Base-by-base conservation (phyloP, 202 grass and related monocot species). In the Bolboschoenoplectus hybrid region DNA sequence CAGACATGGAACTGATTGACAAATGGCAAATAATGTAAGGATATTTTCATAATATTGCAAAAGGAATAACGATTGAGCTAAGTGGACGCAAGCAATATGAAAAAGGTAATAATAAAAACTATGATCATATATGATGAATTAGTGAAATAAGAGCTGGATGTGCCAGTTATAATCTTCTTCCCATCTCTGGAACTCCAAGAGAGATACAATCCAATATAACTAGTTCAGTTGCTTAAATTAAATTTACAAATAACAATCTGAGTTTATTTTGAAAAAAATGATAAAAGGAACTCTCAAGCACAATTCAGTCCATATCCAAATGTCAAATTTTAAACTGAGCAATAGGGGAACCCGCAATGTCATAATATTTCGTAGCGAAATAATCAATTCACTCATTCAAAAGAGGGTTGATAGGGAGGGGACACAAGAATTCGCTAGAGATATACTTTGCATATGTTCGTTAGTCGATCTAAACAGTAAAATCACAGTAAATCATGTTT, bases 1-100 rank as follows among this genome's bases (percentile, higher is more conserved):
- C 74, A 96, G 79, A 79, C 97, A 98, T 84, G 97, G 97, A 43
- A 98, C 93, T 96, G 82, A 74, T 87, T 38, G 56, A 81, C 3
- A 62, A 45, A 80, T 83, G 2, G 41, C 64, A 76, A 77, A 73
- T 86, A 69, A 35, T 69, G 51, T 5, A 82, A 35, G 34, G 12
- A 4, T 12, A 53, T 86, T 35, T 14, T 58, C 72, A 41, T 34
- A 65, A 82, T 66, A 46, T 20, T 56, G 12, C 32, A 34, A 34
- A 77, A 36, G 1, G 26, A 55, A 53, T 56, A 9, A 77, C 4
- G 1, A 56, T 56, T 38, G 12, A 53, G 14, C 1, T 56, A 55
- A 77, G 32, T 76, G 70, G 70, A 50, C n/a, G 4, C 3, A 45
- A 64, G 5, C 39, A 45, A 70, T 13, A 70, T 44, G 2, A 70